phyloP scores from a whole-genome alignment of 2,329 filamentous ascomycete genomes.

The Exserohilum rostratum region DNA sequence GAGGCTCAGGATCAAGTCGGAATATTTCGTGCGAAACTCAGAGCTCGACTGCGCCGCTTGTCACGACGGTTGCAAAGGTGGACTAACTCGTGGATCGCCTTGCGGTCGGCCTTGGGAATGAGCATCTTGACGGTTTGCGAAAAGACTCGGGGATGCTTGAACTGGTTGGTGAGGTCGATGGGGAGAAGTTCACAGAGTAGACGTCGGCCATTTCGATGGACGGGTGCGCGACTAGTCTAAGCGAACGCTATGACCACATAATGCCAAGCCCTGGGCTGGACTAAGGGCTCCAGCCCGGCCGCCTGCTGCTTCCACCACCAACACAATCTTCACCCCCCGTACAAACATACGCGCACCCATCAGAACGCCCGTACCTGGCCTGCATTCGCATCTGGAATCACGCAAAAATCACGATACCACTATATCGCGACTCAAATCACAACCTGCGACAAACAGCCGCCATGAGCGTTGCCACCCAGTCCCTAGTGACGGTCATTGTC shows the following conservation, averaged over 20 bases:
- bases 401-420: neutral
- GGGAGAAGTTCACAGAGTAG: slow-evolving; percentile 18
- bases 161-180: slow-evolving; percentile 25
- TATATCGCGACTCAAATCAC: neutral
- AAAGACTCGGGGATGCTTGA: slow-evolving; percentile 32
- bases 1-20: slow-evolving; percentile 39
- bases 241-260: slow-evolving; percentile 18
- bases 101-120: slow-evolving; percentile 99
- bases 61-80: slow-evolving; percentile 25
- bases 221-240: slow-evolving; percentile 21
- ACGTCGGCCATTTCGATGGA: slow-evolving; percentile 16
- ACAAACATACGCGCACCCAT: neutral
- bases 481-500: slow-evolving; percentile 67
- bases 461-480: slow-evolving; percentile 34
- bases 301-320: neutral
- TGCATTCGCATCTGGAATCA: neutral
- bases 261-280: slow-evolving; percentile 7
- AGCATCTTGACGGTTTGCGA: slow-evolving; percentile 65
- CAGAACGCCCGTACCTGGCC: neutral
- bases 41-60: slow-evolving; percentile 30
- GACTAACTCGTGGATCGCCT: slow-evolving; percentile 99
- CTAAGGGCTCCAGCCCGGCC: neutral
- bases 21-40: slow-evolving; percentile 37
- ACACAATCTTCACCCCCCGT: neutral
- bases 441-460: neutral